phyloP scores from a whole-genome alignment of 305 asterid genomes.

The Solanum hybrid region DNA sequence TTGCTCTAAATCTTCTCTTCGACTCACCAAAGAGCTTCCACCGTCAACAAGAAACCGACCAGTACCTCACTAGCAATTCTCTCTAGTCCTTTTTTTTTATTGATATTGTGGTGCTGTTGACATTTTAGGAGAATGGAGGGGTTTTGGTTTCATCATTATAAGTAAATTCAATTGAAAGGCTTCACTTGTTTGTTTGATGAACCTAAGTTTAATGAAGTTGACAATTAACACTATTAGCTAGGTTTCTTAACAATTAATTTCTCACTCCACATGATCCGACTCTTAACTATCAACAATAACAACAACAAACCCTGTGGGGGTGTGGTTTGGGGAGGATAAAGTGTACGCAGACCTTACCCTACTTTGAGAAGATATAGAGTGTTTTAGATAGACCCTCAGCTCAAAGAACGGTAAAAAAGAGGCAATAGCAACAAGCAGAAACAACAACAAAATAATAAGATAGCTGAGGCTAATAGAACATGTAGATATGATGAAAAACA shows the following conservation, averaged over 20 bases:
- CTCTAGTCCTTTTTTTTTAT: background rate
- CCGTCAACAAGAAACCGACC: background rate
- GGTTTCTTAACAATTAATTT: background rate
- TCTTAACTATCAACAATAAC: background rate
- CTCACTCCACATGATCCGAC: background rate
- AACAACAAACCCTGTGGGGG: background rate
- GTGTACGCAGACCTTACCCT: background rate
- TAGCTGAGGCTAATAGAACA: background rate
- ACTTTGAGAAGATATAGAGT: background rate
- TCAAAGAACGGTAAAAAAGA: background rate
- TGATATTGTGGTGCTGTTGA: too few species aligned
- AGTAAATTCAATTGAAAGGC: background rate
- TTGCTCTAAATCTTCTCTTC: background rate
- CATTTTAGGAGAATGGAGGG: too few species aligned
- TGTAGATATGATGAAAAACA: background rate
- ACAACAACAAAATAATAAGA: background rate
- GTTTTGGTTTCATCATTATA: too few species aligned
- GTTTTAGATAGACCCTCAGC: background rate
- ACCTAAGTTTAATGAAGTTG: too few species aligned
- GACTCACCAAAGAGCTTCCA: background rate
- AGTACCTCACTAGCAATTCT: background rate
- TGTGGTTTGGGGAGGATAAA: background rate
- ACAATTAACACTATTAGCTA: background rate
- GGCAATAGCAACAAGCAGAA: background rate
- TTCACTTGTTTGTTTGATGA: background rate